Evolutionary conservation across 2,329 filamentous ascomycete species (phyloP).

Genomic region (Talaromyces sp.): DNA sequence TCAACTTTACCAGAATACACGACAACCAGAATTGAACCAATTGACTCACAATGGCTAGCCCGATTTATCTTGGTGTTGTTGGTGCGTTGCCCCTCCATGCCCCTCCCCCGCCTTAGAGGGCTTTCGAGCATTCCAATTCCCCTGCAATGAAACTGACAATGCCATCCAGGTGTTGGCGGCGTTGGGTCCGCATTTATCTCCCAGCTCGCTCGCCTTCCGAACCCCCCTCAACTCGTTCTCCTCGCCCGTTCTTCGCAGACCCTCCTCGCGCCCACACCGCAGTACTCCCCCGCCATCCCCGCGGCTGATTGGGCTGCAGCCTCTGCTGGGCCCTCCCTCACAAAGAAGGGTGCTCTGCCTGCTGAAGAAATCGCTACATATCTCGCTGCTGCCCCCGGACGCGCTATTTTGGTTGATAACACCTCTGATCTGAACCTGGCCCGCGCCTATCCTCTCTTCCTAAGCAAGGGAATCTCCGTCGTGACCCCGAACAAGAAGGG

Average conservation of each 20-base stretch:
- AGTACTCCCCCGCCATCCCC: constrained; percentile 66
- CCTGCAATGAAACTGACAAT: background rate
- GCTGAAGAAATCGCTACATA: constrained; percentile 74
- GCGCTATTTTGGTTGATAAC: constrained; percentile 88
- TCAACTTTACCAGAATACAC: background rate
- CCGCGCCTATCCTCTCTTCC: constrained; percentile 76
- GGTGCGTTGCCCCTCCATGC: constrained; percentile 31
- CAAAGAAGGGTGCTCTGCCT: constrained; percentile 52
- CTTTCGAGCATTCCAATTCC: background rate
- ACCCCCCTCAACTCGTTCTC: constrained; percentile 76
- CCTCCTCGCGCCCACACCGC: constrained; percentile 69
- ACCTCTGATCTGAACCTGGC: constrained; percentile 89
- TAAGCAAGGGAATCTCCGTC: constrained; percentile 81
- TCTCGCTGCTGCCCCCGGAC: constrained; percentile 74
- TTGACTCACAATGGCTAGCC: constrained; percentile 24
- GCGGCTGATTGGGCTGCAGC: constrained; percentile 60
- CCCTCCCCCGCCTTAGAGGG: too few species aligned
- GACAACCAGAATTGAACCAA: background rate
- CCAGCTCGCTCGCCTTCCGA: constrained; percentile 73
- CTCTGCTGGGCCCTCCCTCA: constrained; percentile 64
- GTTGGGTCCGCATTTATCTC: constrained; percentile 89
- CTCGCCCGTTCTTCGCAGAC: constrained; percentile 84
- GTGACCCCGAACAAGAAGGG: constrained; percentile 99
- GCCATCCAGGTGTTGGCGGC: constrained; percentile 70
- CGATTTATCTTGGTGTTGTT: constrained; percentile 48